Conservation (phyloP, 1,284 basidiomycete species). For the Ganoderma lucidum region DNA sequence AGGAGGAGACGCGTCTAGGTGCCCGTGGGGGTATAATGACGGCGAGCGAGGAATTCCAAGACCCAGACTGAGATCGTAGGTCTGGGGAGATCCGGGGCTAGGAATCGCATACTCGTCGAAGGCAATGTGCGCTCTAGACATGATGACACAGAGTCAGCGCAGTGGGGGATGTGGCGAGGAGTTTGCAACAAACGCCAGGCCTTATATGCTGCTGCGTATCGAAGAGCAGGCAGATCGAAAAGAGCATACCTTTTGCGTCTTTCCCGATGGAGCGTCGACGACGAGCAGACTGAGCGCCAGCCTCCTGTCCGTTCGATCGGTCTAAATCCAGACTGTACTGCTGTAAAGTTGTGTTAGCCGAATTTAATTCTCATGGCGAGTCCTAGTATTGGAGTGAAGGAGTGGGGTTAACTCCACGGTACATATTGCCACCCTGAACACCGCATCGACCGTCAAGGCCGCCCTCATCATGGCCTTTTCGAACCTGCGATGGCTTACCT, state of each 20-base stretch:
- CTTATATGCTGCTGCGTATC: neutral
- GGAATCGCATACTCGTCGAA: constrained; percentile 27
- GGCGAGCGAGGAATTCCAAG: constrained; percentile 14
- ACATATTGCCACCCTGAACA: neutral
- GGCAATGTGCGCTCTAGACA: constrained; percentile 25
- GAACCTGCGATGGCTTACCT: neutral
- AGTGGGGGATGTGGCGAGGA: neutral
- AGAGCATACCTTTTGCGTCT: constrained; percentile 24
- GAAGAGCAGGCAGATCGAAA: constrained; percentile 15
- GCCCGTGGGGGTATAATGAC: constrained; percentile 15
- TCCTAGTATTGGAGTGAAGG: neutral
- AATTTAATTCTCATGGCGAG: constrained; percentile 4
- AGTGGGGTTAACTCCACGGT: constrained; percentile 6
- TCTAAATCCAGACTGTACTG: constrained; percentile 19
- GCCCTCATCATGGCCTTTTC: neutral
- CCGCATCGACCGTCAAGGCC: neutral
- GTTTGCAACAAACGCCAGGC: neutral
- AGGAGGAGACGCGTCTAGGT: constrained; percentile 13
- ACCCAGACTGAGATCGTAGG: constrained; percentile 20
- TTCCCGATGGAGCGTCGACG: constrained; percentile 15
- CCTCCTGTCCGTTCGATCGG: constrained; percentile 29
- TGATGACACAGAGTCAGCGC: constrained; percentile 5
- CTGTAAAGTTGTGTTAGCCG: constrained; percentile 4
- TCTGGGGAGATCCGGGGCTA: constrained; percentile 4
- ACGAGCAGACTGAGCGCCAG: constrained; percentile 12